Evolutionary conservation across 2,329 filamentous ascomycete species (phyloP).

Genomic region (Stachybotrys chartarum): DNA sequence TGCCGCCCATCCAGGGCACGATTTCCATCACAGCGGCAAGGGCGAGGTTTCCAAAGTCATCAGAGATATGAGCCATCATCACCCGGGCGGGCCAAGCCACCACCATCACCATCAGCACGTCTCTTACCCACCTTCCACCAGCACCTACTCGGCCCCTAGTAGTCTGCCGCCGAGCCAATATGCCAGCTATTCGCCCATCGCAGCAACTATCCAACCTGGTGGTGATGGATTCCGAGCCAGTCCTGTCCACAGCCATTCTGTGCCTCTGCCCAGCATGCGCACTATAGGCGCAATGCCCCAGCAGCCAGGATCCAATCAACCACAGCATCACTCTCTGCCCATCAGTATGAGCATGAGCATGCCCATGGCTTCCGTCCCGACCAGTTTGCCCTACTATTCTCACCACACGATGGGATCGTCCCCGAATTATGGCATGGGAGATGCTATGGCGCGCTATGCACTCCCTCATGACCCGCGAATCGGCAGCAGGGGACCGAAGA

Average conservation of each 20-base stretch:
- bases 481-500: slow-evolving; percentile 45
- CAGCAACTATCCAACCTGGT: slow-evolving; percentile 13
- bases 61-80: slow-evolving; percentile 22
- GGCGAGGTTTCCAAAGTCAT: slow-evolving; percentile 19
- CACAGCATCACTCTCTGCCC: slow-evolving; percentile 25
- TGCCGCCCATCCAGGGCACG: slow-evolving; percentile 1
- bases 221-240: slow-evolving; percentile 21
- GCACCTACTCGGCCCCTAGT: slow-evolving; percentile 13
- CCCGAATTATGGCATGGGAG: slow-evolving; percentile 33
- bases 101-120: slow-evolving; percentile 16
- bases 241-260: slow-evolving; percentile 18
- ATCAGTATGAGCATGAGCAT: slow-evolving; percentile 22
- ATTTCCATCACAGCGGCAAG: slow-evolving; percentile 22
- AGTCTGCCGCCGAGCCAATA: slow-evolving; percentile 19
- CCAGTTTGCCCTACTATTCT: slow-evolving; percentile 35
- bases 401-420: slow-evolving; percentile 27
- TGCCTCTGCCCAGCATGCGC: slow-evolving; percentile 33
- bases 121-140: slow-evolving; percentile 18
- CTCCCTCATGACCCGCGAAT: slow-evolving; percentile 42
- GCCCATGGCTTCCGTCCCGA: slow-evolving; percentile 17
- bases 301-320: slow-evolving; percentile 13
- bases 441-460: slow-evolving; percentile 37
- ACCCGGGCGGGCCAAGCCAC: slow-evolving; percentile 5
- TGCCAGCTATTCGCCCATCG: slow-evolving; percentile 20
- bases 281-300: slow-evolving; percentile 28